Conservation (phyloP, 2,329 filamentous ascomycete genomes). For the Fusarium cicatricum region DNA sequence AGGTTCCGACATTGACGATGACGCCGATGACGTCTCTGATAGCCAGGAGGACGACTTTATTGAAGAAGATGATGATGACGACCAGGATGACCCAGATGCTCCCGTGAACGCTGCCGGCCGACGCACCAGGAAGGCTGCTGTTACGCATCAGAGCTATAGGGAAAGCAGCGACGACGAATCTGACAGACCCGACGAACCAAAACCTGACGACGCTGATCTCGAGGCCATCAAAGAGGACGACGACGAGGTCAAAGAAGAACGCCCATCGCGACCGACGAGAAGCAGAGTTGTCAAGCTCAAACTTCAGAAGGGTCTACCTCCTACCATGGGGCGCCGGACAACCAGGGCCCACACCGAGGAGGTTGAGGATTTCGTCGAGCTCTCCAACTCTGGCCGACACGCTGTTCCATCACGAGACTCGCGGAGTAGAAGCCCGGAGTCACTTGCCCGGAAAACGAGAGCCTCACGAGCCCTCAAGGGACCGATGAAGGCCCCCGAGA, state of each 20-base stretch:
- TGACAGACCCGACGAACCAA: slow-evolving; percentile 40
- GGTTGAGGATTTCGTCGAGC: slow-evolving; percentile 62
- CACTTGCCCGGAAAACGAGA: slow-evolving; percentile 52
- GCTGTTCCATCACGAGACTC: slow-evolving; percentile 59
- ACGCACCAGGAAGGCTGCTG: slow-evolving; percentile 57
- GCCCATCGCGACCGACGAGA: slow-evolving; percentile 35
- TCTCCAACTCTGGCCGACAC: slow-evolving; percentile 69
- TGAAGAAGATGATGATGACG: slow-evolving; percentile 56
- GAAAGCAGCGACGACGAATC: slow-evolving; percentile 55
- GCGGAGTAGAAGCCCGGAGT: slow-evolving; percentile 65
- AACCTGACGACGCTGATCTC: slow-evolving; percentile 33
- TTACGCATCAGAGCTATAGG: slow-evolving; percentile 56
- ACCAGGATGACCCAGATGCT: slow-evolving; percentile 51
- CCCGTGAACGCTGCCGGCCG: slow-evolving; percentile 59
- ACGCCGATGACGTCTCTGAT: slow-evolving; percentile 65
- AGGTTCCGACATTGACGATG: slow-evolving; percentile 68
- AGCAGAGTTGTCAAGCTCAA: slow-evolving; percentile 58
- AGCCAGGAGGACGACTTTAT: slow-evolving; percentile 60
- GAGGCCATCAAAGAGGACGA: slow-evolving; percentile 40
- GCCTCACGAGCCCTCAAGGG: slow-evolving; percentile 61
- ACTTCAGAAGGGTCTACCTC: slow-evolving; percentile 44
- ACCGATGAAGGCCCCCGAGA: slow-evolving; percentile 56
- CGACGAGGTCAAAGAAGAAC: slow-evolving; percentile 37
- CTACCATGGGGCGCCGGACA: slow-evolving; percentile 52
- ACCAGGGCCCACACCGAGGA: slow-evolving; percentile 65